These are phyloP conservation scores for Pistacia atlantica DNA, from an alignment of 345 rosid species.

Conservation along the genomic window DNA sequence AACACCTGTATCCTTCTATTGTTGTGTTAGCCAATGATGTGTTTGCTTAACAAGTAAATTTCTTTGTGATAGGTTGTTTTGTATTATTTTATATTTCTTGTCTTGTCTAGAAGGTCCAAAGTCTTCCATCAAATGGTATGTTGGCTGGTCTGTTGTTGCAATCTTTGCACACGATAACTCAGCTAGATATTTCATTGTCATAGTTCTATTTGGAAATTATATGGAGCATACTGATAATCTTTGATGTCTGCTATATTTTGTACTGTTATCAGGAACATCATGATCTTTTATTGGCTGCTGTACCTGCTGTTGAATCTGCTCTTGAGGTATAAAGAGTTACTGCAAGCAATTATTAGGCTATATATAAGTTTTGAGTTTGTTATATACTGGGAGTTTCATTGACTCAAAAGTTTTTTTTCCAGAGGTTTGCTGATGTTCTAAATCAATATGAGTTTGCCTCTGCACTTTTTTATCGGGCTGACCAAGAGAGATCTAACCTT, in stretches of 20 bases:
- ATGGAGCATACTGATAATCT: slow-evolving; percentile 15
- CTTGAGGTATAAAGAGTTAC: slow-evolving; percentile 64
- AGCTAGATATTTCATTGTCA: background rate
- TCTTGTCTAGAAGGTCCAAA: slow-evolving; percentile 11
- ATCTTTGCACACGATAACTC: background rate
- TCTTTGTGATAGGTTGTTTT: background rate
- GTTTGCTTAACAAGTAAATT: background rate
- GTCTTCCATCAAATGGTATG: slow-evolving; percentile 9
- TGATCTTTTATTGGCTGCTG: slow-evolving; percentile 71
- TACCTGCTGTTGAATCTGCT: slow-evolving; percentile 80
- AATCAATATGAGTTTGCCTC: slow-evolving; percentile 74
- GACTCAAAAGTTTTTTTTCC: slow-evolving; percentile 34
- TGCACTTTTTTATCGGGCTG: slow-evolving; percentile 66
- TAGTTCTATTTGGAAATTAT: slow-evolving; percentile 18
- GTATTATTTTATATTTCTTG: slow-evolving; percentile 12
- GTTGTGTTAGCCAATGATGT: slow-evolving; percentile 1
- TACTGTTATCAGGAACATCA: slow-evolving; percentile 74
- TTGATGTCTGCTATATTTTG: slow-evolving; percentile 16
- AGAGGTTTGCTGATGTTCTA: slow-evolving; percentile 75
- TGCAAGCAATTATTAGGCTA: slow-evolving; percentile 15
- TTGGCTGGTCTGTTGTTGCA: slow-evolving; percentile 11
- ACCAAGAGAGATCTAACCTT: slow-evolving; percentile 80
- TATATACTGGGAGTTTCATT: slow-evolving; percentile 18
- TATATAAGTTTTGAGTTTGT: slow-evolving; percentile 13
- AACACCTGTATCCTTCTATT: slow-evolving; percentile 13